Evolutionary conservation across 2,329 filamentous ascomycete species (phyloP).

Genomic region (Colletotrichum gloeosporioides): DNA sequence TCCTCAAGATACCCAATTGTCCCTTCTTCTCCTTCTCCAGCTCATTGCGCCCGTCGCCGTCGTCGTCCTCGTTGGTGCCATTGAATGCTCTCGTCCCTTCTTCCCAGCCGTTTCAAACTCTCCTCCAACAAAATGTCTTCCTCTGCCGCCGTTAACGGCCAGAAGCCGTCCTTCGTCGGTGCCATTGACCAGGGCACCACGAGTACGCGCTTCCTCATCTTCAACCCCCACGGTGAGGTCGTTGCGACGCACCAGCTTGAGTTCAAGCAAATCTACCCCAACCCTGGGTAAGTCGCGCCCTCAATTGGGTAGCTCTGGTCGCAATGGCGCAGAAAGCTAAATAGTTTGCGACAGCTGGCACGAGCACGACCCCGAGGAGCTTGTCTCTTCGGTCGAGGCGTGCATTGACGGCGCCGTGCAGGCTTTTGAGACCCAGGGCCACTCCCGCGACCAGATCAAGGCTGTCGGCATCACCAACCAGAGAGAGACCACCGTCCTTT

Average conservation of each 20-base stretch:
- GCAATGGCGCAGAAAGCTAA: background rate
- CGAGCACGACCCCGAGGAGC: conserved; percentile 80
- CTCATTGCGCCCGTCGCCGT: background rate
- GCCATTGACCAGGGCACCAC: conserved; percentile 84
- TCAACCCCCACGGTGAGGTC: conserved; percentile 72
- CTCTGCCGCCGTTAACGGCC: conserved; percentile 34
- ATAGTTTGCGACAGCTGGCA: conserved; percentile 67
- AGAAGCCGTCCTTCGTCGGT: conserved; percentile 62
- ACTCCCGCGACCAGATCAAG: conserved; percentile 71
- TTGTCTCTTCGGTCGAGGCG: conserved; percentile 72
- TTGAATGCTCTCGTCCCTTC: conserved; percentile 29
- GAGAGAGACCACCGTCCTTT: conserved; percentile 81
- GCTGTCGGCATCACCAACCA: conserved; percentile 85
- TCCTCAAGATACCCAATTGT: conserved; percentile 10
- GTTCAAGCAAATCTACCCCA: conserved; percentile 76
- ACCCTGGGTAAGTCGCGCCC: conserved; percentile 68
- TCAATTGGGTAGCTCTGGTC: background rate
- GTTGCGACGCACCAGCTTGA: conserved; percentile 78
- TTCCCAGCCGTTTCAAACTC: conserved; percentile 24
- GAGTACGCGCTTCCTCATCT: conserved; percentile 79
- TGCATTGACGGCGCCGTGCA: conserved; percentile 79
- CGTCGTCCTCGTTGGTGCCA: background rate
- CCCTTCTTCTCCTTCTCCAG: background rate
- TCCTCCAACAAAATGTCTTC: conserved; percentile 35
- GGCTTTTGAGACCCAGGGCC: conserved; percentile 70